Percentiles rank a stretch among this genome's conserved stretches.
Conservation (phyloP, 139 green algal species). For the Picochlorum sp. region DNA sequence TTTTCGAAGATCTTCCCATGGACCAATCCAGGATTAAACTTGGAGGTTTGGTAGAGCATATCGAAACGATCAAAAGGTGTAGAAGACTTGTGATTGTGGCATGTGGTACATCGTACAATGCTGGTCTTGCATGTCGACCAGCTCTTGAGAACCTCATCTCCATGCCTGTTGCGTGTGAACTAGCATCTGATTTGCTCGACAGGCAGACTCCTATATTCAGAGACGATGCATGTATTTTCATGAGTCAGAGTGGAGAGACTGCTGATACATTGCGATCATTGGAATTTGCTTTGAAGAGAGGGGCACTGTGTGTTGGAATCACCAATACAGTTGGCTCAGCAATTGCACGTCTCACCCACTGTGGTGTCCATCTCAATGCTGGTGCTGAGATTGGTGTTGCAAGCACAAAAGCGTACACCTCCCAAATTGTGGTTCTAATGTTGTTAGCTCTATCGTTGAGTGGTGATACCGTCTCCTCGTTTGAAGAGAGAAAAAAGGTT, state of each 20-base stretch:
- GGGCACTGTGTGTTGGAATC: slow-evolving; percentile 90
- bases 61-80: slow-evolving; percentile 54
- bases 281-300: slow-evolving; percentile 67
- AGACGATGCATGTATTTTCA: slow-evolving; percentile 91
- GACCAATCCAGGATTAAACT: slow-evolving; percentile 54
- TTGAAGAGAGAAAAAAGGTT: slow-evolving; percentile 60
- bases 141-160: slow-evolving; percentile 44
- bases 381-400: slow-evolving; percentile 91
- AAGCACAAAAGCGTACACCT: slow-evolving; percentile 82
- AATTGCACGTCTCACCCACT: slow-evolving; percentile 84
- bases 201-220: slow-evolving; percentile 75
- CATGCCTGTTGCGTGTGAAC: slow-evolving; percentile 83
- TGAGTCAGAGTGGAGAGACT: slow-evolving; percentile 90
- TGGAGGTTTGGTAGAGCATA: slow-evolving; percentile 64
- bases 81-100: slow-evolving; percentile 87
- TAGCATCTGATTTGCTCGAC: slow-evolving; percentile 90
- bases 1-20: slow-evolving; percentile 28
- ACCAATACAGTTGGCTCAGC: slow-evolving; percentile 94
- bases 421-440: slow-evolving; percentile 80
- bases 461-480: slow-evolving; percentile 78
- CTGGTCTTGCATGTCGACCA: slow-evolving; percentile 61
- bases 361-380: slow-evolving; percentile 92
- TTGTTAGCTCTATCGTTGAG: slow-evolving; percentile 88
- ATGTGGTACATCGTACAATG: slow-evolving; percentile 89
- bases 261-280: slow-evolving; percentile 87